Evolutionary conservation across 768 basidiomycete genomes (phyloP), one percentile per base, ranked within the genome.

Genomic region (Tylopilus subfusipes): DNA sequence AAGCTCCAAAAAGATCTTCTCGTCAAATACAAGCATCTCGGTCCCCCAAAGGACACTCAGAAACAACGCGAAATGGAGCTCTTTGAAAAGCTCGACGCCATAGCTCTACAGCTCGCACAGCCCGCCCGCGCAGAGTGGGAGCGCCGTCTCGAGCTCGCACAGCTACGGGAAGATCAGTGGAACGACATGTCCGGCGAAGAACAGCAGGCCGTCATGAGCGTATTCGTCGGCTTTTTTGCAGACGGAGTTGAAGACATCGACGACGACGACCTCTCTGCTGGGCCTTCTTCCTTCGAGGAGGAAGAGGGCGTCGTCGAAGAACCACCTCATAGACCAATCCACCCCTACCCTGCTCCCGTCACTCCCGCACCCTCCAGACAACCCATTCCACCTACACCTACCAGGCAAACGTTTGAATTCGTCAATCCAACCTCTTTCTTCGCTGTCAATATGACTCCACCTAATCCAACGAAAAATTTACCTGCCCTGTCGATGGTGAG

Each of bases 71-170:
- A 68, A 10, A 58, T 63, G 55, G 69, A 72, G 45, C 60, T 67
- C 27, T 68, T 57, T 18, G 60, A 68, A 52, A 59, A 39, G 25
- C 58, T 66, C 56, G 56, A 62, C 36, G 42, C 62, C 4, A 40
- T 70, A 14, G 61, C 56, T 42, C 46, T 40, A 31, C 61, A 59
- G 11, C 68, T 70, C 25, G 53, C 69, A 51, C 54, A 65, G 57
- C 70, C 68, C 6, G 69, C 69, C 25, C 68, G 70, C 34, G 27
- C n/a, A 1, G 68, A 70, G 64, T 70, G 69, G 69, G 70, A 70
- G n/a, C 65, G 57, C 40, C 70, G 68, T 42, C 69, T 70, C 44
- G 63, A 61, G 16, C 59, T 65, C 44, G 64, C 64, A 0, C 68
- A 68, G 25, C 47, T 70, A 7, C 59, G 53, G 6, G 70, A 70